Evolutionary conservation across 257 asterid genomes (phyloP), one percentile per base, ranked within the genome.

Genomic region (Solanum habrochaites): DNA sequence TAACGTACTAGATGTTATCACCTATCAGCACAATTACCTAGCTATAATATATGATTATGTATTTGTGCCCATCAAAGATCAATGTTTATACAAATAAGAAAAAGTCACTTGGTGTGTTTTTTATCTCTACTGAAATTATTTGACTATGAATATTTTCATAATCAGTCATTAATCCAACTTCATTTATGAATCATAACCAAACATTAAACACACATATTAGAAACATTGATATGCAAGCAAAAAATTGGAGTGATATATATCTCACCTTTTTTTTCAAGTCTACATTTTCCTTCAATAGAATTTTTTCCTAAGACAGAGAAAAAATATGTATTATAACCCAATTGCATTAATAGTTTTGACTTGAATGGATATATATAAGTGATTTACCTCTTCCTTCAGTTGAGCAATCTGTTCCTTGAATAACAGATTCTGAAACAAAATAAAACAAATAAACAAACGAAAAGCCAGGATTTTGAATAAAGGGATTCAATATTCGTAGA

Each of bases 211-310:
- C 25, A 70, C 3, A 29, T 8, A 71, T 20, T 8, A n/a, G 16
- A 35, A 72, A 72, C 47, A 72, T 72, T 72, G 62, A 77, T 15
- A 43, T 43, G 25, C 29, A 43, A 3, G 83, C 64, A 43, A 77
- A 43, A 31, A 49, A 11, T 18, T 11, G 8, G 29, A 2, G 7
- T n/a, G 13, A n/a, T 67, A 25, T 31, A 69, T 37, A 47, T 16
- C 90, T 27, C 77, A 94, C 95, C 97, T 78, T 89, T 77, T 87
- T 85, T 84, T 66, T 90, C 88, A 94, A 88, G 73, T 90, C 92
- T 43, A 88, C 86, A 87, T 94, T 93, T 89, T 86, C 90, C 85
- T 69, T 88, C 80, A 8, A 71, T 49, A 93, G 88, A 11, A 37
- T 72, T 90, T 86, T 92, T 87, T 90, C 93, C 97, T 93, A 89